Evolutionary conservation across 2,329 filamentous ascomycete species (phyloP).

Genomic region (Aspergillus aculeatus): DNA sequence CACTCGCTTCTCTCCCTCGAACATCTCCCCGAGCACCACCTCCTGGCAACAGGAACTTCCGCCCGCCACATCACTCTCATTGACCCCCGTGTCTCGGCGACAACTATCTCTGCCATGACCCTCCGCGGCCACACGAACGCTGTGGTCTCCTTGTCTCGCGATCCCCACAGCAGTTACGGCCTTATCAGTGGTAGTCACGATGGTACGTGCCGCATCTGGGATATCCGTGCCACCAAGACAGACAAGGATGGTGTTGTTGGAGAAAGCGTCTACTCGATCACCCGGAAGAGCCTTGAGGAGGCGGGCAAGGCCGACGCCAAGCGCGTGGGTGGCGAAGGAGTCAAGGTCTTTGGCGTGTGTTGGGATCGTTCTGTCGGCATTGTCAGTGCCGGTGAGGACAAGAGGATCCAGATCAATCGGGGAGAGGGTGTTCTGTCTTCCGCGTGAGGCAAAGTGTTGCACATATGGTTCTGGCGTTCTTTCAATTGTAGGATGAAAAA

Average conservation of each 20-base stretch:
- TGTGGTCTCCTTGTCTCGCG: constrained; percentile 58
- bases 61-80: constrained; percentile 89
- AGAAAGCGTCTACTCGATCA: constrained; percentile 74
- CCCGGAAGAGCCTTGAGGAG: constrained; percentile 68
- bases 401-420: constrained; percentile 86
- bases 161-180: constrained; percentile 71
- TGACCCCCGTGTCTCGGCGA: constrained; percentile 77
- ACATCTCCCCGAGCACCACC: constrained; percentile 65
- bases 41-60: constrained; percentile 73
- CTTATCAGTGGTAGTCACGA: constrained; percentile 89
- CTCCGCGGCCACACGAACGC: constrained; percentile 82
- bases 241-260: constrained; percentile 60
- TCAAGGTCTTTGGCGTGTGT: constrained; percentile 83
- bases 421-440: constrained; percentile 52
- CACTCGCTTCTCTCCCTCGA: constrained; percentile 79
- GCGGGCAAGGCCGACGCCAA: constrained; percentile 59
- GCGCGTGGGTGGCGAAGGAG: constrained; percentile 71
- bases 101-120: constrained; percentile 80
- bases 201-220: constrained; percentile 91
- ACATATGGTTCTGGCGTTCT: constrained; percentile 31
- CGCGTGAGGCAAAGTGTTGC: constrained; percentile 25
- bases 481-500: constrained; percentile 28
- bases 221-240: constrained; percentile 69
- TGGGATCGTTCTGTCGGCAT: constrained; percentile 89
- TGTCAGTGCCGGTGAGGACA: constrained; percentile 89